Base-by-base conservation (phyloP, 2,329 filamentous ascomycete genomes). In the Hypoxylon rubiginosum region DNA sequence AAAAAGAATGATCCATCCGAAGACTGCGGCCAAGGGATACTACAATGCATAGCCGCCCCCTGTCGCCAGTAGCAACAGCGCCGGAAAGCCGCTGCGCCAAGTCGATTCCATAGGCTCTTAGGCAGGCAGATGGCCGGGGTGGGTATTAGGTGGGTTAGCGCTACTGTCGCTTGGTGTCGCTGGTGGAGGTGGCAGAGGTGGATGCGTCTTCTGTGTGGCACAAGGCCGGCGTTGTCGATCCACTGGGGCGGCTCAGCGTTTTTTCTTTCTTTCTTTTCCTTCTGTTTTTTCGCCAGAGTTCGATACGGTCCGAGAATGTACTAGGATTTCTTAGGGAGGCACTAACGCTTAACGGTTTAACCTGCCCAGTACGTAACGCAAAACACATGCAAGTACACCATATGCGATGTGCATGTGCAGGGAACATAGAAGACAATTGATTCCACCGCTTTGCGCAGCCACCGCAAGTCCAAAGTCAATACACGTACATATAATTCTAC, bases 381-480 rank as follows among this genome's bases (percentile, higher is more conserved):
- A 43, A 21, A 21, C 39, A 43, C 39, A 43, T 43, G 39, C 39
- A 43, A 43, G 39, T 43, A 43, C 17, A 21, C 39, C 39, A 51
- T n/a, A 13, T 43, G 48, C 7, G 28, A 50, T 34, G 50, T 43
- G 52, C 62, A 61, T 56, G 26, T 59, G 45, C 45, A 55, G 17
- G 53, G 46, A 52, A 24, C 49, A 48, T 61, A 17, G 49, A 55
- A 54, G 53, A 28, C 34, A 26, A 11, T 45, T 58, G 17, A 64
- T 54, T 55, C 63, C 54, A 68, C 63, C 52, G 55, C 66, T 64
- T 54, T 69, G 64, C 67, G 64, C 67, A 70, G 67, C 67, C 67
- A 70, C 67, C 52, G 39, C n/a, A 8, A 36, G 34, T 39, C 34
- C 45, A 49, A 49, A 10, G 11, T 49, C 34, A 52, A 55, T 67